These are phyloP conservation scores for Carpinus fangiana DNA, from an alignment of 306 rosid genomes.

Conservation along the genomic window DNA sequence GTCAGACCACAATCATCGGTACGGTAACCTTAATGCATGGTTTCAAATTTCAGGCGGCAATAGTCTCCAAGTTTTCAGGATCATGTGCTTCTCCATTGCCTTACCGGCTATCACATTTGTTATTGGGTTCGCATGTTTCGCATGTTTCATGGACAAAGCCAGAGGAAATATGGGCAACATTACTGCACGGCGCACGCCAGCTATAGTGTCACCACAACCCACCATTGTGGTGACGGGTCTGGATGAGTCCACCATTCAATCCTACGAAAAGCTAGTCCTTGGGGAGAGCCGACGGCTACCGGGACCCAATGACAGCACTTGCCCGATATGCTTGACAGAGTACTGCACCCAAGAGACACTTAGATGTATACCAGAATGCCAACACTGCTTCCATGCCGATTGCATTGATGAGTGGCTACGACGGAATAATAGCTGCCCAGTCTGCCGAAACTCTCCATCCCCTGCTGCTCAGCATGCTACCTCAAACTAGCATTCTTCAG, in stretches of 20 bases:
- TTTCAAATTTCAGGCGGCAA: conserved; percentile 39
- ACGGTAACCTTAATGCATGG: not conserved
- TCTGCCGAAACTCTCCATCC: conserved; percentile 62
- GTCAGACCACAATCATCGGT: too few relatives aligned
- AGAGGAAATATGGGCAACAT: conserved; percentile 6
- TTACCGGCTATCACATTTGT: conserved; percentile 47
- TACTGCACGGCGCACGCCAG: conserved; percentile 1
- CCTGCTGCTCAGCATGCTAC: conserved; percentile 38
- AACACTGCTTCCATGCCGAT: conserved; percentile 71
- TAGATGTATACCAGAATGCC: conserved; percentile 76
- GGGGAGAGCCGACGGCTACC: conserved; percentile 73
- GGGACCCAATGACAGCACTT: conserved; percentile 49
- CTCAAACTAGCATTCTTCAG: not conserved
- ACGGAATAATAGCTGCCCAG: conserved; percentile 57
- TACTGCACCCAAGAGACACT: conserved; percentile 58
- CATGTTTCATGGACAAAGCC: conserved; percentile 25
- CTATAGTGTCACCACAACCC: conserved; percentile 40
- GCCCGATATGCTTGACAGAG: conserved; percentile 72
- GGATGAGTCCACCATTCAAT: conserved; percentile 64
- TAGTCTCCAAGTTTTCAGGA: conserved; percentile 39
- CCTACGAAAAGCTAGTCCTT: conserved; percentile 58
- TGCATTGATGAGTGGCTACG: conserved; percentile 78
- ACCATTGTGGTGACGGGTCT: conserved; percentile 36
- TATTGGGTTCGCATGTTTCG: conserved; percentile 41
- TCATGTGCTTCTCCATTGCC: conserved; percentile 46